Conservation (phyloP, 2,329 filamentous ascomycete genomes). For the Penicillium sp. region DNA sequence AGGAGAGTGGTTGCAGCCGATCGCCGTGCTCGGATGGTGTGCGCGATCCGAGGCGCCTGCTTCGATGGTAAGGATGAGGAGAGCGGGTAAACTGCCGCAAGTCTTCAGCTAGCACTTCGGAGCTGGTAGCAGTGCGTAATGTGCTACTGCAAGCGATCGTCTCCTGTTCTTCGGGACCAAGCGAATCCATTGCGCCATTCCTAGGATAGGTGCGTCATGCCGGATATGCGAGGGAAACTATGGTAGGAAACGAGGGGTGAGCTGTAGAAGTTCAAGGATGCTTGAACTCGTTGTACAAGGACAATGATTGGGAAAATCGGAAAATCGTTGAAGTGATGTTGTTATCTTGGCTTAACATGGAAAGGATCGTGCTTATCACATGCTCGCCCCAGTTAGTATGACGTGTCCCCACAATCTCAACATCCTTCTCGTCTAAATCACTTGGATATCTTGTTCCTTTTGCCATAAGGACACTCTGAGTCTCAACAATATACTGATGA, state of each 20-base stretch:
- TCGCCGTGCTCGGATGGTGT: slow-evolving; percentile 37
- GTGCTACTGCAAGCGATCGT: slow-evolving; percentile 20
- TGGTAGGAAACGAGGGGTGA: not conserved
- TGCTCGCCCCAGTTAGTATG: slow-evolving; percentile 8
- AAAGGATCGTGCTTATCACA: slow-evolving; percentile 24
- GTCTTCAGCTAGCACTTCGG: slow-evolving; percentile 20
- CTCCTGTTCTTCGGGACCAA: slow-evolving; percentile 28
- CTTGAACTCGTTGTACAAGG: not conserved
- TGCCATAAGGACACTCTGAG: too few species aligned
- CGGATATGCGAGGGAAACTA: slow-evolving; percentile 7
- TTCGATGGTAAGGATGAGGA: slow-evolving; percentile 63
- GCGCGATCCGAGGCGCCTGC: slow-evolving; percentile 53
- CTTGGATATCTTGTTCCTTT: too few species aligned
- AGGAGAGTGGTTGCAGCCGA: slow-evolving; percentile 26
- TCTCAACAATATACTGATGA: too few species aligned
- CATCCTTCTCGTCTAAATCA: too few species aligned
- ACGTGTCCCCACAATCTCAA: not conserved
- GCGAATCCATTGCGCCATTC: slow-evolving; percentile 35
- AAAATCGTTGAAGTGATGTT: slow-evolving; percentile 13
- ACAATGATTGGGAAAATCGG: too few species aligned
- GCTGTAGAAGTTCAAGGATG: not conserved
- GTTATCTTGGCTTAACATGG: slow-evolving; percentile 20
- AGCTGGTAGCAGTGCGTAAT: slow-evolving; percentile 9
- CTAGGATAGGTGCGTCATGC: slow-evolving; percentile 30
- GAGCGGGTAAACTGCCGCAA: slow-evolving; percentile 55